These are phyloP conservation scores for Flaveria brownii DNA, from an alignment of 129 eudicot genomes.

Conservation along the genomic window DNA sequence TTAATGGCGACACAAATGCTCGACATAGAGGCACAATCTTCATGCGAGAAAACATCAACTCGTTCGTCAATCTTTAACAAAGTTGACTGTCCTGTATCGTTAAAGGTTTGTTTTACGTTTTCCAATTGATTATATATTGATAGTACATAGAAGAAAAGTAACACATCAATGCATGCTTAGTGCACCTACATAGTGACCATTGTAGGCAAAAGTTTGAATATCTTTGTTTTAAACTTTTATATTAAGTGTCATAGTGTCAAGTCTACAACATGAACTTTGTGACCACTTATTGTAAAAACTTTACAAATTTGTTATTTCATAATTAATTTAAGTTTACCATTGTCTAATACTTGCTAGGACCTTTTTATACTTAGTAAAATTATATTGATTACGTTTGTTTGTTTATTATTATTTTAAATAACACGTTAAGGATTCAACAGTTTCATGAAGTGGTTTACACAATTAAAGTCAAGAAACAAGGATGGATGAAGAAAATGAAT, in stretches of 20 bases:
- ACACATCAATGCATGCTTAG: neutral
- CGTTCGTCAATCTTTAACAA: slow-evolving; percentile 42
- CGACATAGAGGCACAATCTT: slow-evolving; percentile 40
- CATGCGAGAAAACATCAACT: slow-evolving; percentile 2
- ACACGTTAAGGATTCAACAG: slow-evolving; percentile 35
- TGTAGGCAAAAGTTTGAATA: no score
- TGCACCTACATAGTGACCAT: no score
- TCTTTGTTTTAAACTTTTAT: no score
- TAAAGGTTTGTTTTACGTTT: slow-evolving; percentile 38
- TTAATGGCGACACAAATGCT: slow-evolving; percentile 27
- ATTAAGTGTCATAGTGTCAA: no score
- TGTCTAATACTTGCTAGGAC: no score
- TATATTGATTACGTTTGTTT: neutral
- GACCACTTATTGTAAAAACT: no score
- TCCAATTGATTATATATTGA: neutral
- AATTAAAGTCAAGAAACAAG: slow-evolving; percentile 34
- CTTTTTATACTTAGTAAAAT: no score
- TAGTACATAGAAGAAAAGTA: no score
- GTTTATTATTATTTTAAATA: neutral
- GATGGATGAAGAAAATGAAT: slow-evolving; percentile 27
- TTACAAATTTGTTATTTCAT: no score
- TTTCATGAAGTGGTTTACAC: slow-evolving; percentile 70
- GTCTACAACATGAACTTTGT: no score
- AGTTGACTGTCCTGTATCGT: slow-evolving; percentile 40
- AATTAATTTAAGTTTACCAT: no score